A percentile compares a stretch with the other conserved stretches of the same genome.
Evolutionary conservation across 495 filamentous ascomycete genomes (phyloP).

Genomic region (Ramalina peruviana): DNA sequence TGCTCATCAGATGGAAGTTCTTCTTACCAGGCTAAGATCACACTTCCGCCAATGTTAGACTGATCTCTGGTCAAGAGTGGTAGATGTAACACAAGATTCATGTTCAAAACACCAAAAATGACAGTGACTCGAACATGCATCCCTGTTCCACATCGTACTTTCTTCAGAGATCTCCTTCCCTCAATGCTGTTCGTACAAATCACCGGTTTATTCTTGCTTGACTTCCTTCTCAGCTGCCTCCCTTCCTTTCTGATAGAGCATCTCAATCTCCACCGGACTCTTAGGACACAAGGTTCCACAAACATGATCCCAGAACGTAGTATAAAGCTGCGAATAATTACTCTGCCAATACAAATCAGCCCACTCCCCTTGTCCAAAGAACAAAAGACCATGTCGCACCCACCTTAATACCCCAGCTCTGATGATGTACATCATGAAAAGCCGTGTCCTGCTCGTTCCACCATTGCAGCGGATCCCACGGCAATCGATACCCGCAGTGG

Average conservation of each 20-base stretch:
- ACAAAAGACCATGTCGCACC: constrained; percentile 13
- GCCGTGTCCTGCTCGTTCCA: constrained; percentile 84
- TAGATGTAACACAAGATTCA: too few species aligned
- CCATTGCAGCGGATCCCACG: constrained; percentile 86
- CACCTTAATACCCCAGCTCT: constrained; percentile 95
- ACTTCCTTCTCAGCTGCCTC: constrained; percentile 25
- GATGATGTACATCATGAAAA: constrained; percentile 97
- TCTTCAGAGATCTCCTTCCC: too few species aligned
- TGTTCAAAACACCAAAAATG: too few species aligned
- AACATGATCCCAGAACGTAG: constrained; percentile 37
- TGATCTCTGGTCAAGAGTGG: too few species aligned
- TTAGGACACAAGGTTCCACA: constrained; percentile 26
- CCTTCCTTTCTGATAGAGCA: constrained; percentile 30
- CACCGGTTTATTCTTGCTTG: background rate
- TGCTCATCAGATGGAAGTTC: too few species aligned
- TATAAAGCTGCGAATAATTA: constrained; percentile 40
- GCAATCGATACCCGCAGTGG: constrained; percentile 90
- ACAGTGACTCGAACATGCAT: too few species aligned
- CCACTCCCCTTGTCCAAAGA: background rate
- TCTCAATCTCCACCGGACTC: constrained; percentile 28
- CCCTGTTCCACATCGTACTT: too few species aligned
- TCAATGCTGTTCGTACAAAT: too few species aligned
- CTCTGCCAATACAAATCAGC: constrained; percentile 15
- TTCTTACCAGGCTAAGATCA: too few species aligned
- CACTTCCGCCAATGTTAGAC: too few species aligned